Evolutionary conservation across 1,139 yeast genomes (phyloP), one percentile per base, ranked within the genome.

Genomic region (Zygosaccharomyces sapae): DNA sequence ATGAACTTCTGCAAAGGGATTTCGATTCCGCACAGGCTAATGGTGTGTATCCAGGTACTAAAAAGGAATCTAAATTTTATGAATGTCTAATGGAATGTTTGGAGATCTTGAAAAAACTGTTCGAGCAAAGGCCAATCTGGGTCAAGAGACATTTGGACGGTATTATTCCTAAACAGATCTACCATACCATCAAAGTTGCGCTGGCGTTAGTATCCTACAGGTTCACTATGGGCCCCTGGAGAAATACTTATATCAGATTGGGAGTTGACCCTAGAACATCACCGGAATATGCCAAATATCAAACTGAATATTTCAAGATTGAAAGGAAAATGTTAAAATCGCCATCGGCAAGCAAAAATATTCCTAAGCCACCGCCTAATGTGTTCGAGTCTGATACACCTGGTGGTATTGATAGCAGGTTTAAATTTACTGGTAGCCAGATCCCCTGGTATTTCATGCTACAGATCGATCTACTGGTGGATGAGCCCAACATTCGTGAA

Each of bases 161-260:
- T 51, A 68, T 86, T 37, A 72, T 80, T 1, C 84, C 88, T 0
- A 63, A 67, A 3, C 73, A 74, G 9, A 68, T 79, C 41, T 70
- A 74, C 52, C 69, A 76, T 50, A 75, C 76, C 16, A 66, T 90
- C 36, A 83, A 86, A 55, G 81, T 76, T 53, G 94, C 96, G 0
- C 68, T 94, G 43, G 96, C 97, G 0, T 82, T 86, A 60, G 85
- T 89, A 0, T 76, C 96, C 0, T 92, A 80, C 62, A 76, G 86
- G 35, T 86, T 82, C 64, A 80, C 84, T 30, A 85, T 85, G 61
- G 98, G 99, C 0, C 98, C 98, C 0, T 92, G 96, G 96, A 75
- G 97, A 59, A 88, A 88, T 53, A 79, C 95, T n/a, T 87, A 84
- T 62, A 80, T 88, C 39, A 77, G 72, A 57, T 80, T 81, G 57